These are phyloP conservation scores for Wolfiporia cocos DNA, from an alignment of 1,284 basidiomycete species.

Conservation along the genomic window DNA sequence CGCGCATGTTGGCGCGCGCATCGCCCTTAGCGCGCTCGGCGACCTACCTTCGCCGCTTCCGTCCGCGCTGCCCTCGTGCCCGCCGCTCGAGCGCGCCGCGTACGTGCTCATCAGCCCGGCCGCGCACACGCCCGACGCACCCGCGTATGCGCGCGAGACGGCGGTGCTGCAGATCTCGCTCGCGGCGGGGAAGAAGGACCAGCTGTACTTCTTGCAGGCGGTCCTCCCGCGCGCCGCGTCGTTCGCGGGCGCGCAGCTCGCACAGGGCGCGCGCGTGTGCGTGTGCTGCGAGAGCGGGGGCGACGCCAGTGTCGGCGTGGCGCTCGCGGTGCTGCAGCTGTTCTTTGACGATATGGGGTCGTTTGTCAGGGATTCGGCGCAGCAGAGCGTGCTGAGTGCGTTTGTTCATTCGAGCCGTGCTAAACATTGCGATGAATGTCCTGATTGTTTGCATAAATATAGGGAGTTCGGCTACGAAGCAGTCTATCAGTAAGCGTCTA, in stretches of 20 bases:
- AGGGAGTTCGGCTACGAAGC: slow-evolving; percentile 39
- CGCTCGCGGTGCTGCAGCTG: slow-evolving; percentile 45
- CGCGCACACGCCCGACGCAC: too few relatives aligned
- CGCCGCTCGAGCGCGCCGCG: slow-evolving; percentile 5
- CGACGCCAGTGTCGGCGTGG: slow-evolving; percentile 60
- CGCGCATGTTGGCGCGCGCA: slow-evolving; percentile 14
- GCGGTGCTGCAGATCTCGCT: too few relatives aligned
- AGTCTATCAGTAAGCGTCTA: slow-evolving; percentile 56
- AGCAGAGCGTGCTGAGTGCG: slow-evolving; percentile 10
- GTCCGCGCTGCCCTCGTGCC: slow-evolving; percentile 6
- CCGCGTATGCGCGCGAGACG: too few relatives aligned
- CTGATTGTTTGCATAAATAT: neutral
- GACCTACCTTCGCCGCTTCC: slow-evolving; percentile 21
- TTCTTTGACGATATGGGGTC: slow-evolving; percentile 54
- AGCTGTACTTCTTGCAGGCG: slow-evolving; percentile 40
- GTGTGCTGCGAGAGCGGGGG: slow-evolving; percentile 52
- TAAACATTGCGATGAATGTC: neutral
- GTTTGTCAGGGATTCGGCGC: slow-evolving; percentile 11
- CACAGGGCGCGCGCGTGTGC: slow-evolving; percentile 33
- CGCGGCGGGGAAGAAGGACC: slow-evolving; percentile 49
- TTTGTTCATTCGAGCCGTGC: neutral
- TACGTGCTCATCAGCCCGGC: slow-evolving; percentile 18
- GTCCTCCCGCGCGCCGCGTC: slow-evolving; percentile 44
- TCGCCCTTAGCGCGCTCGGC: slow-evolving; percentile 17
- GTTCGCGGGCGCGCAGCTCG: slow-evolving; percentile 41